Base-by-base conservation (phyloP, 2,329 filamentous ascomycete species). In the Ophiostoma triangulosporum region DNA sequence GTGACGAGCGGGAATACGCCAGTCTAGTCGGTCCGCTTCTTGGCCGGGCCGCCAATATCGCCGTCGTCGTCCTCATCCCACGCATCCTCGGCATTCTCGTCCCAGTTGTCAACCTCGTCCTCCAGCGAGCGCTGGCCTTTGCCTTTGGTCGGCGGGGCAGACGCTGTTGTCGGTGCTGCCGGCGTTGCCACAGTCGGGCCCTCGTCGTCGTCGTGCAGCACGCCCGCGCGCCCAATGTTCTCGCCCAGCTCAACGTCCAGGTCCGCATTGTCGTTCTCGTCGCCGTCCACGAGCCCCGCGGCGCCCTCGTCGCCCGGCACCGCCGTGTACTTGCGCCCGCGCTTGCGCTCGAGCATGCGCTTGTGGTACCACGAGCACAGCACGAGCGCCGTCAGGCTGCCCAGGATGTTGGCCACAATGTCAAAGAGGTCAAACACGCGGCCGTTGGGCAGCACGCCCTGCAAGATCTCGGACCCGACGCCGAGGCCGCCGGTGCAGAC, bases 291-390 rank as follows among this genome's bases (percentile, higher is more conserved):
- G 69, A 11, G 94, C 69, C 65, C 94, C 86, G 17, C 67, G 68
- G 15, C 71, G 75, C 3, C 75, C 3, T 67, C 69, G 50, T 79
- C 78, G 27, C 80, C 81, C 0, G 85, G 78, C 6, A 94, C 77
- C 6, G 78, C 75, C 52, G 78, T 76, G 63, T 94, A 94, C 63
- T 86, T 86, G 53, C 80, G 80, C 63, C 80, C 73, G 56, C 90
- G 78, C 65, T 86, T 87, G 57, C 93, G 78, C 68, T 97, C 91
- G 36, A 97, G 73, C 89, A 97, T 97, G 56, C 93, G 84, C 64
- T 86, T 85, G 69, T 98, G 93, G 66, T 98, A 98, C 86, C 87
- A 91, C 54, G 81, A 83, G 65, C 87, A 94, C 20, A 95, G 66
- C 0, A 75, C 83, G 20, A 96, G 65, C 0, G 80, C 89, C 0